Conservation (phyloP, 2,329 filamentous ascomycete genomes). For the Aspergillus sp. region DNA sequence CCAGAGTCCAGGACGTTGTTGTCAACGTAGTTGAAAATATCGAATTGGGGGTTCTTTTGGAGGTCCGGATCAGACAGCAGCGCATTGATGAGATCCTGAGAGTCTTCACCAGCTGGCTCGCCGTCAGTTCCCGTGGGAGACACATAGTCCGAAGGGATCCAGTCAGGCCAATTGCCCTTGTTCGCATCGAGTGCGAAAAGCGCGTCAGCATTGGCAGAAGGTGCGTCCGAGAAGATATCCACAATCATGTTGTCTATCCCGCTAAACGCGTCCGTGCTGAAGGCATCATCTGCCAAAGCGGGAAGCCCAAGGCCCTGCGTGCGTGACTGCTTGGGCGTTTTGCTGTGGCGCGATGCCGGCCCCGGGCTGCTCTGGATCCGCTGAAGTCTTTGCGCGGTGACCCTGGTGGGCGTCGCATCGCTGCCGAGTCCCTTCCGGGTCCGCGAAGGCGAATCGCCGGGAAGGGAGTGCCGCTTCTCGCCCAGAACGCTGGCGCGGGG, state of each 20-base stretch:
- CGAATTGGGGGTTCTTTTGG: slow-evolving; percentile 34
- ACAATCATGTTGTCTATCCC: slow-evolving; percentile 40
- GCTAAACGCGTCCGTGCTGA: slow-evolving; percentile 31
- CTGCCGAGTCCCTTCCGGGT: slow-evolving; percentile 25
- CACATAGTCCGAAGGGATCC: slow-evolving; percentile 40
- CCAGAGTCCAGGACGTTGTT: slow-evolving; percentile 37
- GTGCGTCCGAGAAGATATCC: slow-evolving; percentile 40
- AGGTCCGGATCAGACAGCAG: slow-evolving; percentile 38
- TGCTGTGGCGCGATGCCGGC: slow-evolving; percentile 24
- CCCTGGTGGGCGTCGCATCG: slow-evolving; percentile 31
- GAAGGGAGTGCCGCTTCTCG: slow-evolving; percentile 43
- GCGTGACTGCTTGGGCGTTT: slow-evolving; percentile 29
- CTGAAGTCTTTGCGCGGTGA: slow-evolving; percentile 38
- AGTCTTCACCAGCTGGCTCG: slow-evolving; percentile 25
- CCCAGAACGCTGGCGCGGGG: slow-evolving; percentile 44
- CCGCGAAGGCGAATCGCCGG: slow-evolving; percentile 36
- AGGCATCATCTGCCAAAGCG: slow-evolving; percentile 25
- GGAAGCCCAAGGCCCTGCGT: slow-evolving; percentile 22
- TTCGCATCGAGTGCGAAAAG: slow-evolving; percentile 34
- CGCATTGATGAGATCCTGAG: slow-evolving; percentile 37
- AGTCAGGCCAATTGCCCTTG: slow-evolving; percentile 38
- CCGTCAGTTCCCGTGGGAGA: slow-evolving; percentile 34
- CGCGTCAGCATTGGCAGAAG: slow-evolving; percentile 28
- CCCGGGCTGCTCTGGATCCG: slow-evolving; percentile 31
- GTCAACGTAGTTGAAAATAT: slow-evolving; percentile 35